A percentile compares a stretch with the other conserved stretches of the same genome.
phyloP scores from a whole-genome alignment of 805 yeast genomes.

The Clavispora asparagi region DNA sequence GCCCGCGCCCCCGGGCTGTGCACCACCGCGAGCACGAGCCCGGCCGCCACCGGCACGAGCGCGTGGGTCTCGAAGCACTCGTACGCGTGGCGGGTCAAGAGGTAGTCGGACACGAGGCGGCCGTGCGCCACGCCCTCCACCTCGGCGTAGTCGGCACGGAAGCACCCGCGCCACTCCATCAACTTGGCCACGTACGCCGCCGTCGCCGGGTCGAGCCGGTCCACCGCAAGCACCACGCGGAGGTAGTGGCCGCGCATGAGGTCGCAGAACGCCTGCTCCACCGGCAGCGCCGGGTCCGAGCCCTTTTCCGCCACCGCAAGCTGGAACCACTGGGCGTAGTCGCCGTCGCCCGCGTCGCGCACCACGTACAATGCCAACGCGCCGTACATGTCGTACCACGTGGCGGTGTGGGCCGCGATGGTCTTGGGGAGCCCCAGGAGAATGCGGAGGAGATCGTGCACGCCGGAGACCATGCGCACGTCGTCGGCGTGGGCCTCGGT shows the following conservation, averaged over 20 bases:
- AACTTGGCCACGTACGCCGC: slow-evolving; percentile 59
- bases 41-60: slow-evolving; percentile 66
- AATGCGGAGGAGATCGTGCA: slow-evolving; percentile 39
- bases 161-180: slow-evolving; percentile 58
- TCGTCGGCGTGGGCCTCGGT: not conserved
- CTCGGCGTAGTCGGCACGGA: slow-evolving; percentile 33
- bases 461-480: not conserved
- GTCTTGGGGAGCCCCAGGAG: slow-evolving; percentile 46
- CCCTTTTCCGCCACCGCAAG: slow-evolving; percentile 28
- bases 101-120: slow-evolving; percentile 45
- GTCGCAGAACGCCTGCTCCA: slow-evolving; percentile 43
- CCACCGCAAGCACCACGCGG: slow-evolving; percentile 53
- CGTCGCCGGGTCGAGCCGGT: slow-evolving; percentile 56
- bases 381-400: slow-evolving; percentile 66
- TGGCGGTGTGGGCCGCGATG: slow-evolving; percentile 45
- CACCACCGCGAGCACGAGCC: slow-evolving; percentile 43
- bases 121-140: not conserved
- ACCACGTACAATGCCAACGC: slow-evolving; percentile 57
- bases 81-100: slow-evolving; percentile 51
- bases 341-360: slow-evolving; percentile 34
- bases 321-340: slow-evolving; percentile 30
- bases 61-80: slow-evolving; percentile 48
- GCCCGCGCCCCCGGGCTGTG: slow-evolving; percentile 26
- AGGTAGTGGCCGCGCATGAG: slow-evolving; percentile 52
- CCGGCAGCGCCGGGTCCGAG: slow-evolving; percentile 3